A percentile compares a stretch with the other conserved stretches of the same genome.
phyloP scores from a whole-genome alignment of 164 flowering plant genomes.

The Cinnamomum micranthum region DNA sequence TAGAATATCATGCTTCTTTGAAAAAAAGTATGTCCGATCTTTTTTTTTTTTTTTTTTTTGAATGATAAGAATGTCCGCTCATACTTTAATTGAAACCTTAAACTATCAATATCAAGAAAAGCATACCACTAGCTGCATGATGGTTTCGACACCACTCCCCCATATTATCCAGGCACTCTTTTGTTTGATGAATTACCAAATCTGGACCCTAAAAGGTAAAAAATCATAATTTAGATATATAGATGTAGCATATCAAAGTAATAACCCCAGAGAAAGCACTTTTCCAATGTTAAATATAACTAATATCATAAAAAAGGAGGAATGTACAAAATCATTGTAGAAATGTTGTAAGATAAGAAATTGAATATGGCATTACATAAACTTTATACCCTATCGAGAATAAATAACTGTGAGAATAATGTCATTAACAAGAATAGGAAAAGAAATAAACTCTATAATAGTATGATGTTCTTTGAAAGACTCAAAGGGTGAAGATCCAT shows the following conservation, averaged over 20 bases:
- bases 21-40: background rate
- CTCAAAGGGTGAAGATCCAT: too few species aligned
- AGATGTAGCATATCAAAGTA: background rate
- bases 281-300: background rate
- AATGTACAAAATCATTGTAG: background rate
- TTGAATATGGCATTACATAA: too few species aligned
- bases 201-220: constrained; percentile 75
- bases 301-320: background rate
- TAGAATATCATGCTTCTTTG: background rate
- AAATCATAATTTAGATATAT: background rate
- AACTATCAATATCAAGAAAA: constrained; percentile 4
- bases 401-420: background rate
- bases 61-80: background rate
- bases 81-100: background rate
- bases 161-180: constrained; percentile 83
- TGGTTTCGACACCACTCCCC: constrained; percentile 93
- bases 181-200: constrained; percentile 78
- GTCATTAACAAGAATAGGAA: background rate
- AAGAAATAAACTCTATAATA: background rate
- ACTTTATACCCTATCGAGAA: background rate
- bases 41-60: too few species aligned
- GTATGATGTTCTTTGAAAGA: too few species aligned
- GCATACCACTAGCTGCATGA: constrained; percentile 87
- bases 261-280: background rate
- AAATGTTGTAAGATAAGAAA: background rate